Evolutionary conservation across 371 early-diverging fungal species (phyloP), one percentile per base, ranked within the genome.

Genomic region (Blastocladiella emersonii): DNA sequence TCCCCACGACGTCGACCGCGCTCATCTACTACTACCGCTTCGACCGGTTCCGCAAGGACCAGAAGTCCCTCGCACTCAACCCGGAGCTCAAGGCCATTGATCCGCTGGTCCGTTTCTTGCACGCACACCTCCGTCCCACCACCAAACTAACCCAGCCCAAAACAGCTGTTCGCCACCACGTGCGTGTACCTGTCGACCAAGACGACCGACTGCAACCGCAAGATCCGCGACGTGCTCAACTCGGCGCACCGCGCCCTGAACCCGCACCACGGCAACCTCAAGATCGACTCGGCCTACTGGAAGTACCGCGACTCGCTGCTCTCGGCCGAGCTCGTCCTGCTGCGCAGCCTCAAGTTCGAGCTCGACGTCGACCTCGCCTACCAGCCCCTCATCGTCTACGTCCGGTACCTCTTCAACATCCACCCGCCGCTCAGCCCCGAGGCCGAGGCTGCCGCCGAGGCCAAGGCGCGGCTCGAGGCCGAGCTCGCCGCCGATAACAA

Each of bases 141-240:
- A 1, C 8, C 8, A 8, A 4, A 10, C 30, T 1, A 32, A 0
- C 8, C 32, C 30, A 25, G 15, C 15, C 5, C 17, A 2, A 1
- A 10, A 13, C 17, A 51, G 53, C 53, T 51, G 53, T 30, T 51
- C 5, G 53, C 53, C 15, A 25, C 32, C 1, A 19, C 30, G 4
- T 25, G 30, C 53, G 53, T 51, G 7, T 51, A 30, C 32, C 30
- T 51, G 30, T 27, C 53, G 0, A 51, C 53, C 53, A 51, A 51
- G 53, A 23, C 53, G 8, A 51, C 53, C 34, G 53, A 51, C 32
- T 30, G 32, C 32, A 15, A 15, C 17, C 53, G 53, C 53, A 51
- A 51, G 7, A 23, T 51, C 53, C 53, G 53, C 53, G 53, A 51
- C 53, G 17, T 51, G 30, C 15, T 51, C 53, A 51, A 51, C 53